Evolutionary conservation across 345 rosid genomes (phyloP).

Genomic region (Fremontodendron californicum): DNA sequence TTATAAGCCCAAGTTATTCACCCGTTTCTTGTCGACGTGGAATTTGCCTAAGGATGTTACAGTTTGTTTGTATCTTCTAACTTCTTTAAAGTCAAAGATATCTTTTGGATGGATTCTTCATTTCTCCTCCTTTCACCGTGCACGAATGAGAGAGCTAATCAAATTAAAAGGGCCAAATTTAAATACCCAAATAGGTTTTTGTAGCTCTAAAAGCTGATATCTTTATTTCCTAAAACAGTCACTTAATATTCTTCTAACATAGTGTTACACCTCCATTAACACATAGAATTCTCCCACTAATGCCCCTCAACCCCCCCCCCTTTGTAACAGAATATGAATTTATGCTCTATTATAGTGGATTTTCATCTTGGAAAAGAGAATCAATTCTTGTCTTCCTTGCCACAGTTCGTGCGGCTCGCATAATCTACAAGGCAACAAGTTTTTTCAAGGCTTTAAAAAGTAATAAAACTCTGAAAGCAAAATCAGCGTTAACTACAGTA

Average conservation of each 20-base stretch:
- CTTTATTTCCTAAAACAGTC: slow-evolving; percentile 3
- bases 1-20: too few relatives aligned
- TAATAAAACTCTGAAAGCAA: background rate
- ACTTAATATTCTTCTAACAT: background rate
- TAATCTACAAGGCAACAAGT: background rate
- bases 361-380: background rate
- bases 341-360: background rate
- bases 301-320: too few relatives aligned
- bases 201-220: background rate
- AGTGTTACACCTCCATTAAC: background rate
- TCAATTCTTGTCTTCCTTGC: background rate
- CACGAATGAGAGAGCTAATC: background rate
- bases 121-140: background rate
- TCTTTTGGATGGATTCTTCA: background rate
- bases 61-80: background rate
- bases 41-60: too few relatives aligned
- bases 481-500: background rate
- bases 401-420: background rate
- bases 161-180: background rate
- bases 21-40: too few relatives aligned
- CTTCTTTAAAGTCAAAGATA: background rate
- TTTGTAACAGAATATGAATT: slow-evolving; percentile 1
- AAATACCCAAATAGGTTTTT: background rate
- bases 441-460: background rate
- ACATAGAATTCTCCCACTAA: too few relatives aligned